phyloP scores from a whole-genome alignment of 306 rosid species.

The Lagenaria siceraria region DNA sequence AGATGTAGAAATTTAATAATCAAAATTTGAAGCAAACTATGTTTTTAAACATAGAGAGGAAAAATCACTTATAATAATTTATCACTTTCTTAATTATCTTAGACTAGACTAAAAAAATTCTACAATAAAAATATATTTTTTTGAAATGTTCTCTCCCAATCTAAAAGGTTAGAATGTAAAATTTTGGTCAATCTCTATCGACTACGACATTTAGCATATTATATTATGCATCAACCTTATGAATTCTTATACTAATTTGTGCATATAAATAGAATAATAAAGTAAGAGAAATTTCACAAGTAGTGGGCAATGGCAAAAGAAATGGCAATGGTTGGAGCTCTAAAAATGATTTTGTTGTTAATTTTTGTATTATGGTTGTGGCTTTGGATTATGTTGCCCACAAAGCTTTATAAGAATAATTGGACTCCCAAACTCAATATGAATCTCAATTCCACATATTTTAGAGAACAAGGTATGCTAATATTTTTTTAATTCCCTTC shows the following conservation, averaged over 20 bases:
- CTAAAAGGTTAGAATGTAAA: neutral
- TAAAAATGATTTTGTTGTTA: neutral
- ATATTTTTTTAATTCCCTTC: too few relatives aligned
- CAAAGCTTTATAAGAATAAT: neutral
- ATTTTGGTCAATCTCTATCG: neutral
- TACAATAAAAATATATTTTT: too few relatives aligned
- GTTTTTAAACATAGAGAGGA: too few relatives aligned
- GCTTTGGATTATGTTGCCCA: slow-evolving; percentile 11
- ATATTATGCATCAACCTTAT: neutral
- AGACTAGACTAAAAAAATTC: too few relatives aligned
- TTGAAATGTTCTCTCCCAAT: neutral
- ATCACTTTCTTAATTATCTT: neutral
- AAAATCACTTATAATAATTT: too few relatives aligned
- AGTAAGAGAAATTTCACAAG: neutral
- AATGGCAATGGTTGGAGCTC: neutral
- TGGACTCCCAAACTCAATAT: slow-evolving; percentile 2
- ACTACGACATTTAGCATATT: neutral
- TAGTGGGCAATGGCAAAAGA: neutral
- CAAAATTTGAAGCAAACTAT: neutral
- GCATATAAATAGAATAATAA: neutral
- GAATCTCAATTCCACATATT: slow-evolving; percentile 6
- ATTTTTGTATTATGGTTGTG: neutral
- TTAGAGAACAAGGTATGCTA: slow-evolving; percentile 5
- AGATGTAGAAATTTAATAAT: neutral
- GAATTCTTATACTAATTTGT: neutral